phyloP scores from a whole-genome alignment of 352 stramenopile genomes.

The Phytophthora melonis region DNA sequence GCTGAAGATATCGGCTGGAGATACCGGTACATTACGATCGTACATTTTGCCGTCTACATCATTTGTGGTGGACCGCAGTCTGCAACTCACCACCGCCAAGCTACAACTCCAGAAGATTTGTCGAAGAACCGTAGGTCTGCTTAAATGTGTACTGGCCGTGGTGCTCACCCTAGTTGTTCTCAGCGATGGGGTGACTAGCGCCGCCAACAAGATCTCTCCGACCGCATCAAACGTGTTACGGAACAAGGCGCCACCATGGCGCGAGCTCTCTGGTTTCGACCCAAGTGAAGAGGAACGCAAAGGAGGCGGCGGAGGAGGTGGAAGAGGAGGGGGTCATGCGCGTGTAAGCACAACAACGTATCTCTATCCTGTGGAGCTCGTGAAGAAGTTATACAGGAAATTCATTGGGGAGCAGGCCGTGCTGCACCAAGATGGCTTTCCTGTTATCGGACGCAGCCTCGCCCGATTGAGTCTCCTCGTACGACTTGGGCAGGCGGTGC shows the following conservation, averaged over 20 bases:
- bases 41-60: no score
- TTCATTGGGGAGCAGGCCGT: slow-evolving; percentile 56
- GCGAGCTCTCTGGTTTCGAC: background rate
- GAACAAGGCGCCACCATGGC: background rate
- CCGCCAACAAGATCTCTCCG: background rate
- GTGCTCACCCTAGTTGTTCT: background rate
- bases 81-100: no score
- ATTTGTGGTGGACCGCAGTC: no score
- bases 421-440: slow-evolving; percentile 52
- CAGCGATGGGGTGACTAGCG: background rate
- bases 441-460: slow-evolving; percentile 37
- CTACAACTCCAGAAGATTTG: no score
- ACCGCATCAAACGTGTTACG: background rate
- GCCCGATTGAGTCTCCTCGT: slow-evolving; percentile 40
- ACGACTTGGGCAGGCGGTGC: slow-evolving; percentile 60
- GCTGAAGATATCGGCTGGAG: no score
- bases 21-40: no score
- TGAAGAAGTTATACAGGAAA: background rate
- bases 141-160: background rate
- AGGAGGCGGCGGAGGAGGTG: no score
- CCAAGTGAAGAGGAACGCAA: background rate
- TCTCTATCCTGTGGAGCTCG: background rate
- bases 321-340: background rate
- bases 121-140: no score
- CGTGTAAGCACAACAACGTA: background rate